Evolutionary conservation across 2,329 filamentous ascomycete species (phyloP), one percentile per base, ranked within the genome.

Genomic region (Chaetomiaceae sp.): DNA sequence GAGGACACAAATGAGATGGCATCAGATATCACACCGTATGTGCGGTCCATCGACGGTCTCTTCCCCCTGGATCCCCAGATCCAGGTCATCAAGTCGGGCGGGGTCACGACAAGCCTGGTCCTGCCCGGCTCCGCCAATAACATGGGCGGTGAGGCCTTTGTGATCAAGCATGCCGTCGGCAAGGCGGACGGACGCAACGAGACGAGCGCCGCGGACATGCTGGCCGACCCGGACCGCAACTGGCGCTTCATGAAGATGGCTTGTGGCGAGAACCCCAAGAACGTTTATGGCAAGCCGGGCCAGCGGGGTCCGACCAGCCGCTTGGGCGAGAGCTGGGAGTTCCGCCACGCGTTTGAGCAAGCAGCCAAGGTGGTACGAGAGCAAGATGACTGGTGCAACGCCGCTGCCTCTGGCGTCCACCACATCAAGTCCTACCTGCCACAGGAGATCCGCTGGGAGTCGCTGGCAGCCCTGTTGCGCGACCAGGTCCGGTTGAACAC

Each of bases 211-310:
- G 68, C 73, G 20, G 79, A 85, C 57, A 74, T 87, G 70, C 71
- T 87, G 9, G 83, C 84, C 1, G 81, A 86, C 45, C 83, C 83
- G 0, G 82, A 84, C 37, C 72, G 73, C 19, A 78, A 71, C 53
- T 85, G 82, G 78, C 74, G 85, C 17, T 87, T 85, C 65, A 85
- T 88, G 74, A 87, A 88, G 69, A 87, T 87, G 83, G 85, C 85
- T 0, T 87, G 83, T 56, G 84, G 84, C 31, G 84, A 87, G 66
- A 87, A 87, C 59, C 71, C 83, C 2, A 86, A 86, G 68, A 68
- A 74, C 1, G 69, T 81, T 0, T 84, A 86, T 53, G 82, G 82
- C 9, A 71, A 70, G 40, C 61, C 68, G 4, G 80, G 79, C 20
- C 71, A 74, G 45, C 70, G 70, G 40, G 77, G 78, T 0, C 82